These are phyloP conservation scores for Silene noctiflora DNA, from an alignment of 179 eudicot species.

Conservation along the genomic window DNA sequence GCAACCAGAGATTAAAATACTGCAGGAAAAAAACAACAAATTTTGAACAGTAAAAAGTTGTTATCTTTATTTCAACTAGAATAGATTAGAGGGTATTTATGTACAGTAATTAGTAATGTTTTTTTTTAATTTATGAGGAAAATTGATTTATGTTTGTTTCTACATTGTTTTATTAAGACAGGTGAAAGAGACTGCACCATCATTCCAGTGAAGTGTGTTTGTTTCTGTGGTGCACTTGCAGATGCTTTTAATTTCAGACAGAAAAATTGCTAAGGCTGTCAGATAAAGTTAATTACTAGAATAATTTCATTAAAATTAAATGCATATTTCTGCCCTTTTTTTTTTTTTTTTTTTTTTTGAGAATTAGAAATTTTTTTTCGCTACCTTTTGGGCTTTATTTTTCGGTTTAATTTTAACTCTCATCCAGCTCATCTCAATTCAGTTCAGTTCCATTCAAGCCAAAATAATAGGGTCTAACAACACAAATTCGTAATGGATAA, in stretches of 20 bases:
- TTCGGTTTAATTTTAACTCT: too few species aligned
- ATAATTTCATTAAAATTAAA: not conserved
- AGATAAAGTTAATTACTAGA: not conserved
- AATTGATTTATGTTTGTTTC: not conserved
- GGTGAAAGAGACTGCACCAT: slow-evolving; percentile 26
- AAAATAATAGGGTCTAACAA: too few species aligned
- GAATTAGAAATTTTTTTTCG: too few species aligned
- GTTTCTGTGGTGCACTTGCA: slow-evolving; percentile 25
- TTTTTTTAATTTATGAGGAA: not conserved
- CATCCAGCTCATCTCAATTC: too few species aligned
- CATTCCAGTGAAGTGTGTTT: slow-evolving; percentile 15
- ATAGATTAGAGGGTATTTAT: not conserved
- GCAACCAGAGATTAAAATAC: not conserved
- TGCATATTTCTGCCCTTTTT: too few species aligned
- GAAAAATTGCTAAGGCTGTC: not conserved
- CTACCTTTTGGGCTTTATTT: too few species aligned
- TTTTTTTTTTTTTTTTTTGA: too few species aligned
- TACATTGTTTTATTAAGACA: not conserved
- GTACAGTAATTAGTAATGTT: too few species aligned
- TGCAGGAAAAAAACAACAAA: not conserved
- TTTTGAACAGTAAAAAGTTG: slow-evolving; percentile 15
- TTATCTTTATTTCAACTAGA: not conserved
- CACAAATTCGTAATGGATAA: too few species aligned
- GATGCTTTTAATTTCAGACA: slow-evolving; percentile 19
- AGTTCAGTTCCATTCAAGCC: too few species aligned